Evolutionary conservation across 306 rosid species (phyloP), one percentile per base, ranked within the genome.

Genomic region (Prunus fruticosa): DNA sequence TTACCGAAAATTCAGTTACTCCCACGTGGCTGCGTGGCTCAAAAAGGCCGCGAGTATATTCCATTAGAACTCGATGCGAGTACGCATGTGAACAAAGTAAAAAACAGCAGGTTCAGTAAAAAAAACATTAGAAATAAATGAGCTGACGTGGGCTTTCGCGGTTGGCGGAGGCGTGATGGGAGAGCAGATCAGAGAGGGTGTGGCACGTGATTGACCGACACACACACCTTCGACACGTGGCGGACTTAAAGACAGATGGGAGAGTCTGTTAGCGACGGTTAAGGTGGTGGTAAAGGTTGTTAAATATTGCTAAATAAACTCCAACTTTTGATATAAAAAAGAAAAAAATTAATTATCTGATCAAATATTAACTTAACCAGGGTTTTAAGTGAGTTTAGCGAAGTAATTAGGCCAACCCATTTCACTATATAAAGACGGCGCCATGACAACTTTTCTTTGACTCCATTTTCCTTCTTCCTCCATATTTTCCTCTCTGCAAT

Each of bases 191-290:
- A n/a, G 18, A 41, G 69, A 23, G 50, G 74, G 74, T 64, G 50
- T 23, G 64, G 78, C 93, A 86, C 86, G 86, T 86, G 92, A 86
- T 74, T 47, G 79, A 79, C 84, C 86, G 82, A 84, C 78, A 67
- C 84, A 7, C 43, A 50, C 11, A 11, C 32, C 30, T 72, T 47
- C 28, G 87, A 81, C 85, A 82, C 86, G 89, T 79, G 22, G 73
- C 84, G 67, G 65, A 34, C 75, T 64, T 16, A 14, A 69, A 80
- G 56, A 53, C 53, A 2, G 52, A 18, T 0, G 64, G 20, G 60
- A 23, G 66, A 80, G 80, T 84, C 82, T 65, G 91, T 91, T 89
- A 88, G 80, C 64, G 90, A 84, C 88, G 62, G 96, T 91, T 90
- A 85, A 82, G 54, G 81, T 60, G 83, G 84, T 82, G 84, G 71